phyloP scores from a whole-genome alignment of 345 rosid genomes.

The Hevea brasiliensis region DNA sequence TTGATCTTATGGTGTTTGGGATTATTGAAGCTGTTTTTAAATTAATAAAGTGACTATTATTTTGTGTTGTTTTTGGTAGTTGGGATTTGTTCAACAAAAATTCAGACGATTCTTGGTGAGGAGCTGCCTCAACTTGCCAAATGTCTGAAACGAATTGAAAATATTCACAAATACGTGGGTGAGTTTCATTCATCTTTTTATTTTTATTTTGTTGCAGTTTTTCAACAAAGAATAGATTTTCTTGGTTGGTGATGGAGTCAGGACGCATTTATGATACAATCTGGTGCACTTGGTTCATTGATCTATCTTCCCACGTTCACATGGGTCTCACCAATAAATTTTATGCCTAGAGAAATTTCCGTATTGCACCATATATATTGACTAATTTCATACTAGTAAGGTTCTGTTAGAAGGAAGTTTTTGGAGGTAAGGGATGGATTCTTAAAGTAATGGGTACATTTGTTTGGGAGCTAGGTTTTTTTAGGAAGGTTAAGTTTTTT shows the following conservation, averaged over 20 bases:
- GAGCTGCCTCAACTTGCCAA: conserved; percentile 48
- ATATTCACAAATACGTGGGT: conserved; percentile 51
- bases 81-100: conserved; percentile 35
- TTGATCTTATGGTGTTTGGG: background rate
- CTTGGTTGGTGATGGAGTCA: background rate
- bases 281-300: background rate
- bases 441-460: too few species aligned
- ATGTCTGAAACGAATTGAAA: conserved; percentile 47
- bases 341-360: too few species aligned
- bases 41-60: background rate
- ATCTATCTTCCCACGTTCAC: too few species aligned
- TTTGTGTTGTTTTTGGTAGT: conserved; percentile 28
- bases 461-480: too few species aligned
- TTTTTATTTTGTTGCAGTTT: background rate
- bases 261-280: background rate
- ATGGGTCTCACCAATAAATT: too few species aligned
- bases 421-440: too few species aligned
- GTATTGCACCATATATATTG: background rate
- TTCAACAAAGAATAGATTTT: background rate
- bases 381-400: too few species aligned
- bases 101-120: conserved; percentile 28
- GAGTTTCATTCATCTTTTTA: conserved; percentile 14
- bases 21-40: background rate
- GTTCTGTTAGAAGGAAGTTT: too few species aligned
- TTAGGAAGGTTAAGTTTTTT: too few species aligned